Evolutionary conservation across 345 rosid species (phyloP), one percentile per base, ranked within the genome.

Genomic region (Dovyalis caffra): DNA sequence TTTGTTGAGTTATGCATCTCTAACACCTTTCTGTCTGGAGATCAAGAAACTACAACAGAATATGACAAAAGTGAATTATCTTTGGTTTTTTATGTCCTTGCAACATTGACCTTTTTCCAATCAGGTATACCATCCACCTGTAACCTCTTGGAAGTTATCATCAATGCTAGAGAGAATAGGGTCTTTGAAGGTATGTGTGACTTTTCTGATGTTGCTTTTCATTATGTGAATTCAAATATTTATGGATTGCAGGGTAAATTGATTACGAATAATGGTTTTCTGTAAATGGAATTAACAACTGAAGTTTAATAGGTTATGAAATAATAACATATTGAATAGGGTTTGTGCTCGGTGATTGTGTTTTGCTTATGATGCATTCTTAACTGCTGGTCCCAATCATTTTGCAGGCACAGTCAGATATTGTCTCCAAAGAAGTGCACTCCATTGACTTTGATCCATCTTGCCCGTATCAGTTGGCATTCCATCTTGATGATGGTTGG

Each of bases 401-500:
- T 58, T 25, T 77, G 76, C 90, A 95, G 99, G 98, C 90, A 38
- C 99, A 95, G 80, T 91, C 98, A 47, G 88, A 85, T 73, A 90
- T 95, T 61, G 85, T 85, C 60, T 69, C 97, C 64, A 92, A 85
- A 80, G 93, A 93, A 83, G 89, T 91, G 78, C 97, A 93, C 79
- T 88, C 97, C 29, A 86, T 95, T 77, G 80, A 84, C 84, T 86
- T 95, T 68, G 85, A 95, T 82, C 93, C 93, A 66, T 88, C 89
- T 78, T 90, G 92, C 74, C 93, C 95, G 2, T 77, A 88, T 82
- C 98, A 90, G 80, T 71, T 95, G 77, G 97, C 93, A 32, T 95
- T 95, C 83, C 99, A 95, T 85, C 97, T 93, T 51, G 91, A 91
- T 68, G 92, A 90, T 85, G 98, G 98, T 71, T 95, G 98, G 99